Conservation (phyloP, 1,284 basidiomycete species). For the Pseudozyma thailandica region DNA sequence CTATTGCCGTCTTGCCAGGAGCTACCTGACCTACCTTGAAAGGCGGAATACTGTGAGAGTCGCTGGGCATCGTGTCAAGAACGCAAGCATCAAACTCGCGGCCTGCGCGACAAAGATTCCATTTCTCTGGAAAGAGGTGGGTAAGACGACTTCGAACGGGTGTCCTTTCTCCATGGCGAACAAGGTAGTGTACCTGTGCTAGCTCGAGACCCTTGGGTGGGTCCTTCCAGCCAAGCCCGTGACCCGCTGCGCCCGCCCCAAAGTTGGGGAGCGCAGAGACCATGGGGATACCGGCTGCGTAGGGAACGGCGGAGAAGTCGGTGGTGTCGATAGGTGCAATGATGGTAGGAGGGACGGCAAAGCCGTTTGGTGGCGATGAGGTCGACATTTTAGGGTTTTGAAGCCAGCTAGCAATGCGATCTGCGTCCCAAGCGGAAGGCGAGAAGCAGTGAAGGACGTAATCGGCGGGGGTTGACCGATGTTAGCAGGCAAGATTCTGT, state of each 20-base stretch:
- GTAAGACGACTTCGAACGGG: conserved; percentile 62
- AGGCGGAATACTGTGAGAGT: conserved; percentile 21
- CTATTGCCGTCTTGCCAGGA: conserved; percentile 23
- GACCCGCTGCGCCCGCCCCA: conserved; percentile 44
- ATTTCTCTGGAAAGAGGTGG: conserved; percentile 55
- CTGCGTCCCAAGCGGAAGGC: too few relatives aligned
- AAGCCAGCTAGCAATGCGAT: not conserved
- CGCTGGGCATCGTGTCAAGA: conserved; percentile 34
- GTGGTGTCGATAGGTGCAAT: not conserved
- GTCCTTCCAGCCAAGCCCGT: conserved; percentile 53
- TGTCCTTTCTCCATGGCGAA: conserved; percentile 65
- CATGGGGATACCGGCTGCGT: conserved; percentile 43
- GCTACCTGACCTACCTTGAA: conserved; percentile 34
- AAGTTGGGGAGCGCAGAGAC: conserved; percentile 33
- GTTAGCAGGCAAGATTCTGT: too few relatives aligned
- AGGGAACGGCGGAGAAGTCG: conserved; percentile 18
- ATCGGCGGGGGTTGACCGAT: too few relatives aligned
- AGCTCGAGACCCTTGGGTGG: conserved; percentile 56
- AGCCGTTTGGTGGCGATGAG: not conserved
- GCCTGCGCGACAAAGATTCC: conserved; percentile 64
- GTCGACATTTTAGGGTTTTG: not conserved
- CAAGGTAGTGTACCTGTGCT: conserved; percentile 60
- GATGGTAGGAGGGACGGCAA: not conserved
- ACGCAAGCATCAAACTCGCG: conserved; percentile 57
- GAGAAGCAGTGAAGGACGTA: too few relatives aligned